These are phyloP conservation scores for Bombardia bombarda DNA, from an alignment of 495 filamentous ascomycete genomes.

Conservation along the genomic window DNA sequence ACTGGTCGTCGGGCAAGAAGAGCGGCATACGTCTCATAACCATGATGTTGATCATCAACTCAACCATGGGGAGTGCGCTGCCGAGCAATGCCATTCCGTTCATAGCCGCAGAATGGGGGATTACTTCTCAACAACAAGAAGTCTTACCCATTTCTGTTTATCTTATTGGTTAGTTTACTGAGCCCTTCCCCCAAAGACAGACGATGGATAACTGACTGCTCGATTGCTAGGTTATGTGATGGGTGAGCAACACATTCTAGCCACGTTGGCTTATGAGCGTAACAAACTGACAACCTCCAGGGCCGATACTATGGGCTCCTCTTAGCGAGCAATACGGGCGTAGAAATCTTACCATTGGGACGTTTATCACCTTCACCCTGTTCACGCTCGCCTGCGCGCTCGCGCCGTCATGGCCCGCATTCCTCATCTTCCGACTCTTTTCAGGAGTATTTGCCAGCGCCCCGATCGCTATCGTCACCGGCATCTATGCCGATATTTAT, in stretches of 20 bases:
- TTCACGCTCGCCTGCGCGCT: conserved; percentile 64
- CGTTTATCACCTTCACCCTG: conserved; percentile 56
- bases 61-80: conserved; percentile 62
- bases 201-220: neutral
- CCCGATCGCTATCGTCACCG: conserved; percentile 63
- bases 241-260: conserved; percentile 3
- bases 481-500: conserved; percentile 64
- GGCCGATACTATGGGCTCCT: conserved; percentile 57
- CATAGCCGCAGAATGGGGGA: conserved; percentile 49
- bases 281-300: neutral
- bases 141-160: conserved; percentile 74
- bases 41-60: conserved; percentile 62
- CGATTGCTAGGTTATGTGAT: conserved; percentile 18
- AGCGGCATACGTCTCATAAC: conserved; percentile 44
- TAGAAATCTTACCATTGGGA: conserved; percentile 49
- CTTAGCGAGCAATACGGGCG: conserved; percentile 65
- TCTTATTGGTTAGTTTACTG: conserved; percentile 42
- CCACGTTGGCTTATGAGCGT: neutral
- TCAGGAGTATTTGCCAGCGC: conserved; percentile 56
- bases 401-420: conserved; percentile 55
- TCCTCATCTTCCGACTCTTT: conserved; percentile 62
- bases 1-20: conserved; percentile 53
- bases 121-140: conserved; percentile 46
- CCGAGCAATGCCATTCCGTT: conserved; percentile 54
- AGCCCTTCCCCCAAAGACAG: neutral